phyloP scores from a whole-genome alignment of 495 filamentous ascomycete genomes.

The Neurospora sp. region DNA sequence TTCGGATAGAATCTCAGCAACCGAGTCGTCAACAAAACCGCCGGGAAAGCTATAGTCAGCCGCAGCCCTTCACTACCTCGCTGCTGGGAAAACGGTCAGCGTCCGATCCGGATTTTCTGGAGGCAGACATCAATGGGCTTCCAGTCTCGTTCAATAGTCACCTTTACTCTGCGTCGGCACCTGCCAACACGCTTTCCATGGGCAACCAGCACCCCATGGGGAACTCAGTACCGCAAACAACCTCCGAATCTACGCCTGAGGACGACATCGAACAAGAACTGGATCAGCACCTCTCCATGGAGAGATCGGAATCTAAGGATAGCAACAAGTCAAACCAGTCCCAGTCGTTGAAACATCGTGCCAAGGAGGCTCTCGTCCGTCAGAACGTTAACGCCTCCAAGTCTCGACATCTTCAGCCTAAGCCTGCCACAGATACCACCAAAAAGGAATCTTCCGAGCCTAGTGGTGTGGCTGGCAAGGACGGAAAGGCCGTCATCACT shows the following conservation, averaged over 20 bases:
- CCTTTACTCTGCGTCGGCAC: conserved; percentile 21
- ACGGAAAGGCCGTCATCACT: conserved; percentile 47
- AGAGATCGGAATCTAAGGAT: conserved; percentile 32
- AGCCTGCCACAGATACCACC: conserved; percentile 18
- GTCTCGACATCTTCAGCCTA: conserved; percentile 26
- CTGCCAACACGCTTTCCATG: conserved; percentile 13
- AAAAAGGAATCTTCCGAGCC: conserved; percentile 16
- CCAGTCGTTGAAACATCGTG: conserved; percentile 30
- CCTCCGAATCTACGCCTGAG: conserved; percentile 11
- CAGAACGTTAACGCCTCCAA: conserved; percentile 26
- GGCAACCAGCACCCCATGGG: conserved; percentile 26
- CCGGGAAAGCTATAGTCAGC: conserved; percentile 19
- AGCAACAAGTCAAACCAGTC: conserved; percentile 33
- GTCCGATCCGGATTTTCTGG: conserved; percentile 19
- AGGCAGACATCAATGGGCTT: conserved; percentile 24
- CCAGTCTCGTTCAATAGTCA: conserved; percentile 16
- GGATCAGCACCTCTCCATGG: conserved; percentile 25
- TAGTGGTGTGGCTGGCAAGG: conserved; percentile 13
- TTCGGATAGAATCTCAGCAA: conserved; percentile 32
- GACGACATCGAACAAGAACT: conserved; percentile 3
- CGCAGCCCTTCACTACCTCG: conserved; percentile 8
- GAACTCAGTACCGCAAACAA: conserved; percentile 23
- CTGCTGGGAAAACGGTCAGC: conserved; percentile 24
- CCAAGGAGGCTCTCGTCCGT: conserved; percentile 30
- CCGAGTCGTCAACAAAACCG: conserved; percentile 19